Evolutionary conservation across 106 monocot genomes (phyloP), one percentile per base, ranked within the genome.

Genomic region (Cymbidium sinense): DNA sequence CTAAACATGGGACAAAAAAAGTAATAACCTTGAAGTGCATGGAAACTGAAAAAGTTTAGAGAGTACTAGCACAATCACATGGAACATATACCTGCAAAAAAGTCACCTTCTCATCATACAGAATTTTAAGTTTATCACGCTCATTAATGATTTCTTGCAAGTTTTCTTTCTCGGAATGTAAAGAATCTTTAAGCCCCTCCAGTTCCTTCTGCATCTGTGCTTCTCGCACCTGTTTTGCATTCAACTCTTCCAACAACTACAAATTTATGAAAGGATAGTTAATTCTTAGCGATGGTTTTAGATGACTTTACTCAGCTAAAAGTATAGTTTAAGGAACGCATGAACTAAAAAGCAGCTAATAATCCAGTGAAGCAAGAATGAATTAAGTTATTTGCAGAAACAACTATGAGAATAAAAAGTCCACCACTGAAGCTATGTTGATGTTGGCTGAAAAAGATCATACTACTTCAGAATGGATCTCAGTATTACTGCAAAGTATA

Each of bases 161-260:
- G 43, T 80, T 89, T 71, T 95, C 69, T 74, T 83, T 87, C 81
- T 93, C 94, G 77, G 85, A 83, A 25, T 89, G 83, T 75, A 92
- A 82, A 39, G 87, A 78, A 79, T 95, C 83, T 78, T 81, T 95
- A 23, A 99, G 75, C 47, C 15, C 86, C 77, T 92, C 86, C 81
- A 99, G 19, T 80, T 99, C 99, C 41, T 87, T 86, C 54, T 80
- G 88, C 84, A 99, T 80, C 77, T 89, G 87, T 30, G 30, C 81
- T 87, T 95, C 99, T 50, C 82, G 87, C 35, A 89, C 89, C 81
- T 90, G 64, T 65, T 90, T 92, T 43, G 64, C 44, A 77, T 81
- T 84, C 65, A 99, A 85, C 75, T 99, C 95, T 79, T 92, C 87
- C 64, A 83, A 52, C 79, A 99, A 86, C 99, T 99, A 58, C 70